Percentiles rank a stretch among this genome's conserved stretches.
phyloP scores from a whole-genome alignment of 345 rosid species.

The Salix udensis region DNA sequence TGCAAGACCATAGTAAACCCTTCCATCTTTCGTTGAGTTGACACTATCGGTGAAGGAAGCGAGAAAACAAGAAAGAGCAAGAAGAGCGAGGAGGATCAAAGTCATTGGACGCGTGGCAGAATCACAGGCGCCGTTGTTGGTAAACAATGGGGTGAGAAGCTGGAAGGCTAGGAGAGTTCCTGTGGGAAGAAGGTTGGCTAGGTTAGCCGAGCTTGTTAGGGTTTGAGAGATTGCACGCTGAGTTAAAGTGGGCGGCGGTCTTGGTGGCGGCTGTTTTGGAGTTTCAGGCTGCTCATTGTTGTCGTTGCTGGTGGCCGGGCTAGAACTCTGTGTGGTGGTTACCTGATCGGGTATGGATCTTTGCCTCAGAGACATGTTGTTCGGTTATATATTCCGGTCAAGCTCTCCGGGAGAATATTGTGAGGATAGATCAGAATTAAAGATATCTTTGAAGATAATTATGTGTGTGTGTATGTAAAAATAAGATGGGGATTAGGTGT shows the following conservation, averaged over 20 bases:
- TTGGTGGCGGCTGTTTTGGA: constrained; percentile 32
- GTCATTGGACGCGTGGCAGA: constrained; percentile 54
- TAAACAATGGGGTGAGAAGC: constrained; percentile 73
- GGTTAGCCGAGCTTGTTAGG: constrained; percentile 69
- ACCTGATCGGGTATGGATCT: constrained; percentile 22
- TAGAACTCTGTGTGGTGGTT: constrained; percentile 7
- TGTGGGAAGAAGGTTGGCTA: constrained; percentile 92
- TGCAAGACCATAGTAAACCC: constrained; percentile 69
- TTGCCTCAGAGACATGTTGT: constrained; percentile 15
- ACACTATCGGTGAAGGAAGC: constrained; percentile 78
- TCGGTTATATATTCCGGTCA: not conserved
- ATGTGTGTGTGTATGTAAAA: not conserved
- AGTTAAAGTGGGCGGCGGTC: constrained; percentile 37
- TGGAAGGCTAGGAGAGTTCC: constrained; percentile 87
- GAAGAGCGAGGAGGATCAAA: constrained; percentile 51
- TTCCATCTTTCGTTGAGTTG: constrained; percentile 44
- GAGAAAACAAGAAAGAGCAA: constrained; percentile 67
- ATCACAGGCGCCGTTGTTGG: constrained; percentile 79
- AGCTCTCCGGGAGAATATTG: not conserved
- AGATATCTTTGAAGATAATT: not conserved
- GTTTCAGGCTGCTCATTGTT: constrained; percentile 27
- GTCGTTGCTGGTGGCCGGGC: constrained; percentile 14
- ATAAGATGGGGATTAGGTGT: not conserved
- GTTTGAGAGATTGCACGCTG: constrained; percentile 70
- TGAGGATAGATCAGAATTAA: not conserved